Percentiles rank a stretch among this genome's conserved stretches.
Evolutionary conservation across 306 rosid genomes (phyloP).

Genomic region (Benincasa hispida): DNA sequence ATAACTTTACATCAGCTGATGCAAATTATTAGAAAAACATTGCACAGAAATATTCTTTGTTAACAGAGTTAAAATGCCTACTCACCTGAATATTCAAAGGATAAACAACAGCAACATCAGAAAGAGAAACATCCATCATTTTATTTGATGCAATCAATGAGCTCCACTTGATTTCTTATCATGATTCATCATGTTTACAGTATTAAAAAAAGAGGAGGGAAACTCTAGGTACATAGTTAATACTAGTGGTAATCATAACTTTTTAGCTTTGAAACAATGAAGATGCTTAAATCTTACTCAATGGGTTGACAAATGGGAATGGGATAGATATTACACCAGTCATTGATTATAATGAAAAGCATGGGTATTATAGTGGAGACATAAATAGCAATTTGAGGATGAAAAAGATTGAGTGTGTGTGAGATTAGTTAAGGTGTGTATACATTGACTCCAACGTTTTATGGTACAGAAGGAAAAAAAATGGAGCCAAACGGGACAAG

Average conservation of each 20-base stretch:
- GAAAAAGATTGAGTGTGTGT: neutral
- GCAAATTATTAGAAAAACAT: neutral
- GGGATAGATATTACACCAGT: neutral
- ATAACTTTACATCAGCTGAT: neutral
- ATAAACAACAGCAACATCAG: neutral
- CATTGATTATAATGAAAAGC: neutral
- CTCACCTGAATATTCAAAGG: neutral
- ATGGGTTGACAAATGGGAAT: conserved; percentile 5
- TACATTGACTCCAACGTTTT: neutral
- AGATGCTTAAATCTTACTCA: conserved; percentile 7
- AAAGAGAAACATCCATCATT: conserved; percentile 3
- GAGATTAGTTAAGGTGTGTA: neutral
- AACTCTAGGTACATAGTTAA: neutral
- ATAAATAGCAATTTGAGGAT: neutral
- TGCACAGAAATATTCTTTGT: neutral
- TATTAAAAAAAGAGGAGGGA: neutral
- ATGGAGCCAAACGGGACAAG: neutral
- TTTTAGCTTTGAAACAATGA: neutral
- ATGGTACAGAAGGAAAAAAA: neutral
- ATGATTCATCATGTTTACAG: conserved; percentile 5
- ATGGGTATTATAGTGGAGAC: neutral
- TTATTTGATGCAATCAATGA: neutral
- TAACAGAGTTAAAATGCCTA: neutral
- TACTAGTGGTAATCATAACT: neutral
- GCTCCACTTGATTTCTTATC: neutral